Evolutionary conservation across 1,139 yeast species (phyloP).

Genomic region (Spathaspora sp.): DNA sequence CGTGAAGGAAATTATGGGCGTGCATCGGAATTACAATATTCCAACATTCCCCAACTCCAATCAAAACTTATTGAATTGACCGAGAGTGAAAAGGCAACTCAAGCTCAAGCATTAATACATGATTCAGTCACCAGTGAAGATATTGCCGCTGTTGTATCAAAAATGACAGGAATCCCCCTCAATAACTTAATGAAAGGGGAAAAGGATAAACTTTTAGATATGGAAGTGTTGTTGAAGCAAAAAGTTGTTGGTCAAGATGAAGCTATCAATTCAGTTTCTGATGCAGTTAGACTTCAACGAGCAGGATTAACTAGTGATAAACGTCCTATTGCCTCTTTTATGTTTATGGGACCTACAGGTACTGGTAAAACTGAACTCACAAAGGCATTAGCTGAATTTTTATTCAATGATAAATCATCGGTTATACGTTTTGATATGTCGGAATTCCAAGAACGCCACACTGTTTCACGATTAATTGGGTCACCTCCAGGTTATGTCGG

Average conservation of each 20-base stretch:
- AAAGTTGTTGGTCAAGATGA: slow-evolving; percentile 95
- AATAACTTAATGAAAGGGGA: slow-evolving; percentile 90
- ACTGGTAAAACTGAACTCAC: slow-evolving; percentile 97
- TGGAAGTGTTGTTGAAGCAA: slow-evolving; percentile 76
- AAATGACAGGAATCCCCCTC: slow-evolving; percentile 97
- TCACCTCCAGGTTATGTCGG: slow-evolving; percentile 99
- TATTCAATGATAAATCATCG: slow-evolving; percentile 84
- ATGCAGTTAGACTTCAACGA: slow-evolving; percentile 92
- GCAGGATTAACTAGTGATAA: slow-evolving; percentile 94
- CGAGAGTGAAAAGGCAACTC: slow-evolving; percentile 27
- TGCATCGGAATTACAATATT: slow-evolving; percentile 88
- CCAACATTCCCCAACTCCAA: slow-evolving; percentile 80
- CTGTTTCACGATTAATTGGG: slow-evolving; percentile 87
- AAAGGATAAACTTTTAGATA: slow-evolving; percentile 81
- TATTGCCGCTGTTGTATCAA: slow-evolving; percentile 85
- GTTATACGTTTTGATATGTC: slow-evolving; percentile 95
- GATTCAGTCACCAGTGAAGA: slow-evolving; percentile 95
- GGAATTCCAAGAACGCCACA: slow-evolving; percentile 93
- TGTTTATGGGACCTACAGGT: slow-evolving; percentile 97
- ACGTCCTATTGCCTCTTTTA: slow-evolving; percentile 93
- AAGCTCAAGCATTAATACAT: slow-evolving; percentile 53
- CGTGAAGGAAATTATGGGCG: slow-evolving; percentile 81
- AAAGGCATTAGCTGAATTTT: slow-evolving; percentile 84
- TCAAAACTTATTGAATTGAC: slow-evolving; percentile 46
- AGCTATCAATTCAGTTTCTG: slow-evolving; percentile 84